phyloP scores from a whole-genome alignment of 441 rosid species.

The Syzygium syzygioides region DNA sequence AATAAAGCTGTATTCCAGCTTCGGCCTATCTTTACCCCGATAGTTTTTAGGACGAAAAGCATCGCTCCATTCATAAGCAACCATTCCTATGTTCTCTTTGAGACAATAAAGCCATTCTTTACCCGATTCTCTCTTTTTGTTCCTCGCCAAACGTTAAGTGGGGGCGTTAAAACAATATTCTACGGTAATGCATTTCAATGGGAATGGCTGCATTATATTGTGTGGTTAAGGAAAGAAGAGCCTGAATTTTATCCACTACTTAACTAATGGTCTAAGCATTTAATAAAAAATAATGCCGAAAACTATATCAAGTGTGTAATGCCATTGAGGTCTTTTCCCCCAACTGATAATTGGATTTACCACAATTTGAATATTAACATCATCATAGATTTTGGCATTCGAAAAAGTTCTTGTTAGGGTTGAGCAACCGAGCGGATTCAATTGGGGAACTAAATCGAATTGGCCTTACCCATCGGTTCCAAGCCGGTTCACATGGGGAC shows the following conservation, averaged over 20 bases:
- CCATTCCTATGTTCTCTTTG: neutral
- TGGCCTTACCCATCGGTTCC: neutral
- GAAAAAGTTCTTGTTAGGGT: neutral
- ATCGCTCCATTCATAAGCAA: neutral
- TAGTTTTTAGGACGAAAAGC: neutral
- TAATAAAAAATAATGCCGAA: neutral
- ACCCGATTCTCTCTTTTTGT: neutral
- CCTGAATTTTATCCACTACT: neutral
- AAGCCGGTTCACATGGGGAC: neutral
- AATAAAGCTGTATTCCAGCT: neutral
- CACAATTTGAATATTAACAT: neutral
- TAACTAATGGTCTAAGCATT: neutral
- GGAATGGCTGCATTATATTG: neutral
- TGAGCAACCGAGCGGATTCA: neutral
- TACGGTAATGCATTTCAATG: neutral
- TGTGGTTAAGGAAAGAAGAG: neutral
- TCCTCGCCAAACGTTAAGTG: neutral
- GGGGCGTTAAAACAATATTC: neutral
- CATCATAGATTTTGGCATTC: neutral
- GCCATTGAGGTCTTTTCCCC: neutral
- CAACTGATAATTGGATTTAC: neutral
- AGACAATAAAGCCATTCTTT: neutral
- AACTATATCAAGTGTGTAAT: neutral
- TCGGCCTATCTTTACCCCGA: neutral
- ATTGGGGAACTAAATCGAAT: neutral